Base-by-base conservation (phyloP, 805 yeast genomes). In the Pichia ethanolica region DNA sequence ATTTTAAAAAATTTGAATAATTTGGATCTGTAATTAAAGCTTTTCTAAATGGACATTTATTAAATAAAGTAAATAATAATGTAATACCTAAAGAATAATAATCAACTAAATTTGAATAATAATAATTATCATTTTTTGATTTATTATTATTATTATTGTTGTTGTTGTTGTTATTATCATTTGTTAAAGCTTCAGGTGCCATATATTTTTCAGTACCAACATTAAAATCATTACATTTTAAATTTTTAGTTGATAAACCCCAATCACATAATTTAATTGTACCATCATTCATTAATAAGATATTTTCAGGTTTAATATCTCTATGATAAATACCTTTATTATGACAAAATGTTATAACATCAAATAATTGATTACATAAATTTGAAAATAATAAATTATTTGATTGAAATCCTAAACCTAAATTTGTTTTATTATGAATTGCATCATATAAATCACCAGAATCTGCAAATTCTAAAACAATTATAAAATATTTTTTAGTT, bases 281-380 rank as follows among this genome's bases (percentile, higher is more conserved):
- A 42, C 82, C 81, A 46, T 71, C 65, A 5, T 64, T 63, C 55
- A 74, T 75, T 46, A 83, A 66, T 34, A 83, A 65, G 32, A 83
- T 73, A 58, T 83, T 83, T 64, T 83, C 90, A 1, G 90, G 90
- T 63, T 83, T 83, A 50, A 83, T 74, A 60, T 83, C 90, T 44
- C 90, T 70, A 62, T 83, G 90, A 54, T 77, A 82, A 12, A 83
- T 71, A 0, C 83, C 83, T 39, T 68, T 64, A 5, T 74, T 63
- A 59, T 85, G 91, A 5, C 83, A 71, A 56, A 68, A 78, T 12
- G 64, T 56, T 30, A 85, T 65, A 8, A 83, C 86, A 37, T 68
- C 65, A 49, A 68, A 65, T 47, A 84, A 56, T 61, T 83, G 85
- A 46, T 67, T 67, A 36, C 79, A 70, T 61, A 71, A 56, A 30